A percentile compares a stretch with the other conserved stretches of the same genome.
Conservation (phyloP, 192 early-diverging fungal genomes). For the Mortierella antarctica region DNA sequence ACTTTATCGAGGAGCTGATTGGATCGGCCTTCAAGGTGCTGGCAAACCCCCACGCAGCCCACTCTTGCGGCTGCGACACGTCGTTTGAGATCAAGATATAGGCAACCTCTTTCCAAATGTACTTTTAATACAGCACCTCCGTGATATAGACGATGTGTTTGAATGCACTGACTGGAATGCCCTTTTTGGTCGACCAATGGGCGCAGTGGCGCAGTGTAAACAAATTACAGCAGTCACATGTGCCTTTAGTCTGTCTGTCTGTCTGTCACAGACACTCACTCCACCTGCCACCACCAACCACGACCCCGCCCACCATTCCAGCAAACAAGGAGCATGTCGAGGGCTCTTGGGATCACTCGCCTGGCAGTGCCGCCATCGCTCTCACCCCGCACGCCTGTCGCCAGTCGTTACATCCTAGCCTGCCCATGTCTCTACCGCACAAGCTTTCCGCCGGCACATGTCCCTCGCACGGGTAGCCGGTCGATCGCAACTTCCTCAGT, state of each 20-base stretch:
- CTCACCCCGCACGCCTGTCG: background rate
- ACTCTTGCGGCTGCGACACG: slow-evolving; percentile 76
- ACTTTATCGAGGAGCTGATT: slow-evolving; percentile 84
- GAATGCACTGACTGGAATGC: no score
- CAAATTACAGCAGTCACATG: background rate
- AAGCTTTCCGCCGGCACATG: background rate
- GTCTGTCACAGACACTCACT: no score
- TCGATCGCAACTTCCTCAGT: slow-evolving; percentile 15
- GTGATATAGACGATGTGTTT: no score
- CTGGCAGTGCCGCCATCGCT: background rate
- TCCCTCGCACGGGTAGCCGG: background rate
- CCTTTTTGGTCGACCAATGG: no score
- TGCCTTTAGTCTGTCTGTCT: background rate
- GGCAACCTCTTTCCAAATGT: background rate
- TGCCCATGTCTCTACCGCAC: background rate
- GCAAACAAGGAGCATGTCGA: slow-evolving; percentile 13
- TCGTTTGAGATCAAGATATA: slow-evolving; percentile 76
- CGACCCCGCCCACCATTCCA: background rate
- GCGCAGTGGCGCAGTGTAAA: background rate
- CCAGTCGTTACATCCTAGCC: background rate
- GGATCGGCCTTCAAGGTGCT: slow-evolving; percentile 82
- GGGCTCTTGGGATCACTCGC: slow-evolving; percentile 35
- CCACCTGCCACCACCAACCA: no score
- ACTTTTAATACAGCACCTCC: no score
- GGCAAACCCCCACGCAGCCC: slow-evolving; percentile 79